Evolutionary conservation across 1,139 yeast genomes (phyloP), one percentile per base, ranked within the genome.

Genomic region (Magnusiomyces ingens): DNA sequence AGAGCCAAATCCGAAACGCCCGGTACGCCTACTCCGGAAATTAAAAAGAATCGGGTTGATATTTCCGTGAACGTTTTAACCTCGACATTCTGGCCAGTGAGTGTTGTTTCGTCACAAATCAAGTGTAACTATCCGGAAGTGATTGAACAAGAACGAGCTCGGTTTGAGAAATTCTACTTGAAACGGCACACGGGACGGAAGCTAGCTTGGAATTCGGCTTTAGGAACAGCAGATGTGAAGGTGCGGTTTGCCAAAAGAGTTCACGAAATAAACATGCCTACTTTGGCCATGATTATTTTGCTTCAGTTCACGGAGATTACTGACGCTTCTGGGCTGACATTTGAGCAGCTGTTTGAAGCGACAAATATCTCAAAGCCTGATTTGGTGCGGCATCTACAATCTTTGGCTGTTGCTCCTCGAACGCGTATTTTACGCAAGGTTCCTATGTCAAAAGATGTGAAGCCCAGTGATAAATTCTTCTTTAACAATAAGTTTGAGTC

Each of bases 401-500:
- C 97, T 1, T 79, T 93, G 38, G 84, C 95, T 0, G 87, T 89
- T 48, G 94, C 95, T 0, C 91, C 96, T 1, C 78, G 84, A 58
- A 83, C 90, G 62, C 76, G 95, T 58, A 73, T 91, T 13, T 71
- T 91, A 58, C 73, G 75, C 22, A 91, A 90, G 64, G 73, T 68
- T 22, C 97, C 97, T 11, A 52, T 82, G 84, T 75, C 87, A 0
- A 84, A 82, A 59, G 90, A 84, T 10, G 82, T 91, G 35, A 78
- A 78, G 48, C 73, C 77, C 1, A 71, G 70, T 3, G 97, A 91
- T 69, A 68, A 68, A 17, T 91, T 93, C 64, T 71, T 74, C 35
- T 75, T 93, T 60, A 93, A 93, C 67, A 76, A 76, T 21, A 77
- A 79, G 47, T 91, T 91, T 69, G 80, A 81, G 57, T 78, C 93